Evolutionary conservation across 352 stramenopile species (phyloP).

Genomic region (Phytophthora ohioensis): DNA sequence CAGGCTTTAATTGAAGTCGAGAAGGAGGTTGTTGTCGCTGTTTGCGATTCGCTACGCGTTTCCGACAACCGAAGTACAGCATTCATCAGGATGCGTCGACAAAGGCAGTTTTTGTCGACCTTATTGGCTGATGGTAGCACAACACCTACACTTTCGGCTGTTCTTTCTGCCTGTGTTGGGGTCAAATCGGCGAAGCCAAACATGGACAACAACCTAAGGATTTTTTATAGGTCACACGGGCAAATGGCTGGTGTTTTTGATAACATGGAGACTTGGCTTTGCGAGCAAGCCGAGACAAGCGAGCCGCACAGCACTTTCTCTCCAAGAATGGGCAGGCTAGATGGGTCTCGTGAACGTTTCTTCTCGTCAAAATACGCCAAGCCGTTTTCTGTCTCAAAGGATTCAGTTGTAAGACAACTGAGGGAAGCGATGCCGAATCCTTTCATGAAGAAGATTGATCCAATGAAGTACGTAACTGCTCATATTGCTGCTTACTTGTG

Average conservation of each 20-base stretch:
- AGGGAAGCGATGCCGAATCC: background rate
- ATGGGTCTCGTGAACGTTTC: background rate
- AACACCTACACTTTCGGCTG: constrained; percentile 28
- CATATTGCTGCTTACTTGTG: constrained; percentile 4
- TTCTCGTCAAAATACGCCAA: constrained; percentile 28
- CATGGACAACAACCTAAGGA: background rate
- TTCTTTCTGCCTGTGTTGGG: constrained; percentile 36
- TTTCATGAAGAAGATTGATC: constrained; percentile 44
- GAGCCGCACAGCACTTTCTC: constrained; percentile 10
- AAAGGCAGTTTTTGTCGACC: constrained; percentile 31
- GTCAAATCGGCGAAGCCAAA: constrained; percentile 5
- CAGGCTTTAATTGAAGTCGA: constrained; percentile 47
- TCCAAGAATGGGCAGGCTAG: background rate
- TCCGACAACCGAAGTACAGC: background rate
- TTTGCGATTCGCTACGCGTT: constrained; percentile 28
- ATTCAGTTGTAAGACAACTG: constrained; percentile 58
- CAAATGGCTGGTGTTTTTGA: constrained; percentile 44
- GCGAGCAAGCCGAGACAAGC: constrained; percentile 29
- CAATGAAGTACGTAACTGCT: constrained; percentile 60
- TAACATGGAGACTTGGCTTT: constrained; percentile 44
- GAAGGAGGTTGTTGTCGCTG: constrained; percentile 43
- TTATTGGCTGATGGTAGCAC: constrained; percentile 16
- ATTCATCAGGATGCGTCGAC: constrained; percentile 16
- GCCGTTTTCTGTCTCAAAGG: constrained; percentile 45
- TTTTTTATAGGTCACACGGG: constrained; percentile 35